phyloP scores from a whole-genome alignment of 2,329 filamentous ascomycete species.

The Aspergillus bombycis region DNA sequence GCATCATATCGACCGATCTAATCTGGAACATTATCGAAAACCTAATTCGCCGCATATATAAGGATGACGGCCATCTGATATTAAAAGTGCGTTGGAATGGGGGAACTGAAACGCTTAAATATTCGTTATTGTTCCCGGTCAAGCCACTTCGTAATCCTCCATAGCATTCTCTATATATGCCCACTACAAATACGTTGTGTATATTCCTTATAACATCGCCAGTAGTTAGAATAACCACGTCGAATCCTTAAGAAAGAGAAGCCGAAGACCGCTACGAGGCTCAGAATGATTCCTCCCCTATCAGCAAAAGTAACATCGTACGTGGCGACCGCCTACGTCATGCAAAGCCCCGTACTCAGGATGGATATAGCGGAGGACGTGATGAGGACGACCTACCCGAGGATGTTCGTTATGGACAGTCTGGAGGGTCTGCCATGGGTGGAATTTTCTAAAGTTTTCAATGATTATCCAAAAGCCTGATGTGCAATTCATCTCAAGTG shows the following conservation, averaged over 20 bases:
- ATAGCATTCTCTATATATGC: background rate
- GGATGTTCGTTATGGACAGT: background rate
- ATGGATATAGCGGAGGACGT: constrained; percentile 28
- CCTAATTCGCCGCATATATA: background rate
- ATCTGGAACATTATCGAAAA: background rate
- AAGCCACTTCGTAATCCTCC: no score
- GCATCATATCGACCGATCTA: background rate
- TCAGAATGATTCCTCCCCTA: constrained; percentile 31
- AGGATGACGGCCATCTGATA: background rate
- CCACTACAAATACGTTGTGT: no score
- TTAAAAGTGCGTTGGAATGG: background rate
- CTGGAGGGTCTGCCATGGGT: background rate
- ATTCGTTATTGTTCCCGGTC: background rate
- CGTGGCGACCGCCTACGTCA: constrained; percentile 28
- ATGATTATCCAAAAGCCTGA: no score
- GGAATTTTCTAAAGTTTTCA: background rate
- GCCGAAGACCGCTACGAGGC: constrained; percentile 34
- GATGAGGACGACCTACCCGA: constrained; percentile 28
- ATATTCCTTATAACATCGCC: no score
- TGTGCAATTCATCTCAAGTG: background rate
- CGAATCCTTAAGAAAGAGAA: constrained; percentile 27
- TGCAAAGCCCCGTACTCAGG: constrained; percentile 24
- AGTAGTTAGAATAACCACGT: constrained; percentile 18
- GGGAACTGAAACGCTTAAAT: background rate
- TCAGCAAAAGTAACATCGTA: constrained; percentile 27